Evolutionary conservation across 352 stramenopile species (phyloP).

Genomic region (Globisporangium spinosum): DNA sequence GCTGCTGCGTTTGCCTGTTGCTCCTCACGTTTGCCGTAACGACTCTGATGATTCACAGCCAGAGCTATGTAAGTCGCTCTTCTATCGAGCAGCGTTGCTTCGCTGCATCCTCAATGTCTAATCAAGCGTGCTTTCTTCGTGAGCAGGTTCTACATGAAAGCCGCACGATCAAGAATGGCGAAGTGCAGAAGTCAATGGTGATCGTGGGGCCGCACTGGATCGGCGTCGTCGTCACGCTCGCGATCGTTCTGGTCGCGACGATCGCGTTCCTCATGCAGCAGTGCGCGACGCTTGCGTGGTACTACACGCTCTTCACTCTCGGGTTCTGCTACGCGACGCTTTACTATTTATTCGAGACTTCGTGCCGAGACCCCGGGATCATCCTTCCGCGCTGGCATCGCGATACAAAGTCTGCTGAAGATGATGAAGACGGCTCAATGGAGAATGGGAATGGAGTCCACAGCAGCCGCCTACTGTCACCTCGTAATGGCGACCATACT

Average conservation of each 20-base stretch:
- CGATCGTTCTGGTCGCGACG: constrained; percentile 57
- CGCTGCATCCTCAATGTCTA: no score
- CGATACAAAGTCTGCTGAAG: constrained; percentile 20
- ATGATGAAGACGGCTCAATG: constrained; percentile 5
- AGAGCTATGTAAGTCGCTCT: constrained; percentile 24
- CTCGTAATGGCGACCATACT: neutral
- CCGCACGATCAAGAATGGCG: constrained; percentile 24
- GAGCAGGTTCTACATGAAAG: constrained; percentile 49
- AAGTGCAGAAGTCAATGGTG: constrained; percentile 28
- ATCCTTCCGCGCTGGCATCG: constrained; percentile 29
- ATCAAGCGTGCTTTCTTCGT: no score
- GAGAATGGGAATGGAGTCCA: neutral
- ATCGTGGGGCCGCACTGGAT: constrained; percentile 81
- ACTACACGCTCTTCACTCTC: constrained; percentile 58
- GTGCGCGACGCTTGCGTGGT: constrained; percentile 39
- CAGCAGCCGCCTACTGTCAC: neutral
- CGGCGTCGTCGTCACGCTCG: constrained; percentile 61
- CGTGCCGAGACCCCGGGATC: constrained; percentile 76
- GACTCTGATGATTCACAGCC: constrained; percentile 4
- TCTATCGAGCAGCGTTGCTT: no score
- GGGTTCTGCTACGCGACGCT: constrained; percentile 48
- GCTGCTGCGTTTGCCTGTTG: neutral
- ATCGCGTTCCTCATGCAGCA: constrained; percentile 64
- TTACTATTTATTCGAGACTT: constrained; percentile 70
- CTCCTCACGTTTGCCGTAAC: neutral